Evolutionary conservation across 169 alveolate genomes (phyloP).

Genomic region (Plasmodium gonderi): DNA sequence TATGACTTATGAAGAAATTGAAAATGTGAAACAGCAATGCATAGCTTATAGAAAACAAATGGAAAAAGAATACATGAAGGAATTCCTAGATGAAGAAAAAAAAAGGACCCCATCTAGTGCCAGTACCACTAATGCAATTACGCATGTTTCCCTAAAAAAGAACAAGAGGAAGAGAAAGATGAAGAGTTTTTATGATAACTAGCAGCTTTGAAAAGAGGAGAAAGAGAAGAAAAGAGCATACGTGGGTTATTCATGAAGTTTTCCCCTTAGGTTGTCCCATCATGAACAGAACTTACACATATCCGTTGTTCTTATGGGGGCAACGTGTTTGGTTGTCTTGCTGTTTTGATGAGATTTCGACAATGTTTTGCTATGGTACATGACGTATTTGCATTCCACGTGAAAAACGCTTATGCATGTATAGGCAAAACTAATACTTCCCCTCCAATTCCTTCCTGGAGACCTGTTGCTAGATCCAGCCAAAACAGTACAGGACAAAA

Average conservation of each 20-base stretch:
- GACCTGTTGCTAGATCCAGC: too few relatives aligned
- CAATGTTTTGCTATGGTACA: too few relatives aligned
- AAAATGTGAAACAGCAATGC: slow-evolving; percentile 69
- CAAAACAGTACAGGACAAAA: background rate
- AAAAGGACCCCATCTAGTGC: background rate
- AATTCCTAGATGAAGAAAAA: slow-evolving; percentile 45
- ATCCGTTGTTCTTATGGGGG: too few relatives aligned
- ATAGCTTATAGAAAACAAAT: slow-evolving; percentile 71
- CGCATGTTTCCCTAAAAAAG: background rate
- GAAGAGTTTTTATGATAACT: slow-evolving; percentile 46
- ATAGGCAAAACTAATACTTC: background rate
- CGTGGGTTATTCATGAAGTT: background rate
- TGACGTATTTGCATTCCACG: too few relatives aligned
- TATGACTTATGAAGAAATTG: slow-evolving; percentile 68
- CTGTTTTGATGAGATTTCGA: too few relatives aligned
- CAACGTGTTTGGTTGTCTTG: too few relatives aligned
- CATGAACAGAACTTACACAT: background rate
- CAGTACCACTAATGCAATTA: background rate
- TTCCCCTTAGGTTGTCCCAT: background rate
- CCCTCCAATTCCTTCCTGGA: too few relatives aligned
- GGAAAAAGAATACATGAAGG: slow-evolving; percentile 62
- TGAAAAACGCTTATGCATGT: background rate
- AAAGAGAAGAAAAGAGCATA: background rate
- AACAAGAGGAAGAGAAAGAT: slow-evolving; percentile 27
- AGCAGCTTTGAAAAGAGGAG: background rate